Conservation (phyloP, 2,329 filamentous ascomycete species). For the Colletotrichum neosansevieriae region DNA sequence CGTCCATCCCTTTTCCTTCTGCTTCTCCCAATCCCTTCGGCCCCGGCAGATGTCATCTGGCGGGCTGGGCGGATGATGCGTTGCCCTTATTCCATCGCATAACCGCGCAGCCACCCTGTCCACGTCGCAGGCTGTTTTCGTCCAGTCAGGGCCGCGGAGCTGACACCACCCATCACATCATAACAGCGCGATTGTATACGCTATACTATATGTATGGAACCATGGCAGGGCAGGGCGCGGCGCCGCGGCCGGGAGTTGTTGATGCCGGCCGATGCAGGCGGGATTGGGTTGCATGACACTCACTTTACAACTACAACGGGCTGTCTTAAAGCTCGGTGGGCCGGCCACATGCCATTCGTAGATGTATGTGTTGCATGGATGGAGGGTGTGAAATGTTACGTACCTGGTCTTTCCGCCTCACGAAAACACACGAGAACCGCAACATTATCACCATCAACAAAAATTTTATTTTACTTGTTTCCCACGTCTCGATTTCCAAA, state of each 20-base stretch:
- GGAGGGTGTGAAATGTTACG: neutral
- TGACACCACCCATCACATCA: slow-evolving; percentile 36
- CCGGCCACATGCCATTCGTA: neutral
- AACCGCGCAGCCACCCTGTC: slow-evolving; percentile 35
- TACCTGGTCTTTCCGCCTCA: neutral
- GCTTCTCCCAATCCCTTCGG: slow-evolving; percentile 3
- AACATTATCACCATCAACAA: neutral
- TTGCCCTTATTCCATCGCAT: slow-evolving; percentile 19
- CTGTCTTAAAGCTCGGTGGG: neutral
- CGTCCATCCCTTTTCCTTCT: neutral
- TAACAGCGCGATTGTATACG: slow-evolving; percentile 1
- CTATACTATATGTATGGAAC: neutral
- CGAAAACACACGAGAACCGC: neutral
- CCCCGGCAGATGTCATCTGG: slow-evolving; percentile 34
- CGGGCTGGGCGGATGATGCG: slow-evolving; percentile 26
- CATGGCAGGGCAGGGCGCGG: slow-evolving; percentile 1
- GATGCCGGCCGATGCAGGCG: slow-evolving; percentile 7
- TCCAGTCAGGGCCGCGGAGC: slow-evolving; percentile 29
- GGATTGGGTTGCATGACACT: neutral
- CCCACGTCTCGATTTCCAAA: neutral
- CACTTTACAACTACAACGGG: no score
- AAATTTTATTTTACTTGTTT: neutral
- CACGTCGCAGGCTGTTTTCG: slow-evolving; percentile 37
- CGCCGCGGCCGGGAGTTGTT: neutral
- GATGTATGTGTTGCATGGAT: neutral